Evolutionary conservation across 2,329 filamentous ascomycete genomes (phyloP), one percentile per base, ranked within the genome.

Genomic region (Fusarium bactridioides): DNA sequence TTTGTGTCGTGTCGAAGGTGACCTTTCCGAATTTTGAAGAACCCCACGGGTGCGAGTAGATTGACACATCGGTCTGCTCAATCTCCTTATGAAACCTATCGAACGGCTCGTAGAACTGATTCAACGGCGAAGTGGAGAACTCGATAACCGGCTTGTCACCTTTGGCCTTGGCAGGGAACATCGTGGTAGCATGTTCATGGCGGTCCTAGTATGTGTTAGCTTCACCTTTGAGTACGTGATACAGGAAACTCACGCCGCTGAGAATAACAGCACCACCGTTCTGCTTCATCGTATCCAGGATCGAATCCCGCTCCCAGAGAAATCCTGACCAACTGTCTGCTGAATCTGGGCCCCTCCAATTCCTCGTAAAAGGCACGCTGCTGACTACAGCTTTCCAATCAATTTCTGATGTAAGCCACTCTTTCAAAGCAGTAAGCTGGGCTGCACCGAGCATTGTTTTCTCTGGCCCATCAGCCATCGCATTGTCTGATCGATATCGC

Each of bases 141-240:
- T 41, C 47, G 10, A 55, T 55, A 2, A 60, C 47, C 15, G 57
- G 57, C 1, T 23, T 55, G 3, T 55, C 27, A 2, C 35, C 57
- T 11, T 51, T 23, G 0, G 4, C 4, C 15, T n/a, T 27, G 2
- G 27, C 21, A 4, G 47, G 57, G 12, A 60, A 55, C 2, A 27
- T 13, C 6, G 47, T 55, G 0, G 47, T 41, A 19, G 47, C 57
- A 27, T 60, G 35, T 8, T 60, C 47, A n/a, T 60, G 47, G 3
- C 47, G 45, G 13, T 60, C 57, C 57, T 60, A 7, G 10, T 2
- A 15, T 7, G 0, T 11, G 7, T 53, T n/a, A 53, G 33, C 18
- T 21, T 37, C 11, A 12, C 3, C 4, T 1, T 5, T 11, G 2
- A 1, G 4, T 6, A 2, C 3, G 4, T 19, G 16, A 19, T 4